Conservation (phyloP, 306 rosid genomes). For the Sophora flavescens region DNA sequence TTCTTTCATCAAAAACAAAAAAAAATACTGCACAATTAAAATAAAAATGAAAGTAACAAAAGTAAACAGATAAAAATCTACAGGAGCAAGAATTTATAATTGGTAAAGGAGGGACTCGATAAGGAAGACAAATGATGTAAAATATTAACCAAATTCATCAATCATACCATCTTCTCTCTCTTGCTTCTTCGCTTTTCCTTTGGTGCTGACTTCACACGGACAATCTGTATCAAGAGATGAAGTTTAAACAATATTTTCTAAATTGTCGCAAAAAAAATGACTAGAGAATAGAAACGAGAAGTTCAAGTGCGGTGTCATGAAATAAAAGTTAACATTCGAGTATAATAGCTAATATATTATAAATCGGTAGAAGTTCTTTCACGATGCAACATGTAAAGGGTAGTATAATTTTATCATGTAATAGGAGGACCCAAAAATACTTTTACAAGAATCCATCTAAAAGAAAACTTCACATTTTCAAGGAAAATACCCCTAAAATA, state of each 20-base stretch:
- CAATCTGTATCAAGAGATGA: slow-evolving; percentile 59
- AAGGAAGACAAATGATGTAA: slow-evolving; percentile 16
- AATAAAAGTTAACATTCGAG: slow-evolving; percentile 38
- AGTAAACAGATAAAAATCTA: slow-evolving; percentile 10
- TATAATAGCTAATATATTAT: slow-evolving; percentile 6
- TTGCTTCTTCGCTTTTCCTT: slow-evolving; percentile 65
- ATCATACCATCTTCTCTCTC: slow-evolving; percentile 66
- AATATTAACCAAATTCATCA: slow-evolving; percentile 29
- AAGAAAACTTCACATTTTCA: slow-evolving; percentile 29
- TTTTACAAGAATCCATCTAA: slow-evolving; percentile 18
- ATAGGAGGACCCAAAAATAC: background rate
- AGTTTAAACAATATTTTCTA: slow-evolving; percentile 29
- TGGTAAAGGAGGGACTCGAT: slow-evolving; percentile 30
- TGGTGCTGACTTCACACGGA: slow-evolving; percentile 59
- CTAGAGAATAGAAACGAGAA: slow-evolving; percentile 36
- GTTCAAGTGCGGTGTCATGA: slow-evolving; percentile 19
- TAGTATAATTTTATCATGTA: slow-evolving; percentile 31
- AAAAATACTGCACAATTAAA: slow-evolving; percentile 17
- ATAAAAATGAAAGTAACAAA: background rate
- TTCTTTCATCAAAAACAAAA: background rate
- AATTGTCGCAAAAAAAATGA: slow-evolving; percentile 39
- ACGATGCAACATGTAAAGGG: slow-evolving; percentile 13
- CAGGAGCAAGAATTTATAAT: slow-evolving; percentile 15
- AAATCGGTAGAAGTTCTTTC: slow-evolving; percentile 15
- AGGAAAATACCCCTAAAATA: slow-evolving; percentile 14